Evolutionary conservation across 345 rosid genomes (phyloP).

Genomic region (Lumnitzera littorea): DNA sequence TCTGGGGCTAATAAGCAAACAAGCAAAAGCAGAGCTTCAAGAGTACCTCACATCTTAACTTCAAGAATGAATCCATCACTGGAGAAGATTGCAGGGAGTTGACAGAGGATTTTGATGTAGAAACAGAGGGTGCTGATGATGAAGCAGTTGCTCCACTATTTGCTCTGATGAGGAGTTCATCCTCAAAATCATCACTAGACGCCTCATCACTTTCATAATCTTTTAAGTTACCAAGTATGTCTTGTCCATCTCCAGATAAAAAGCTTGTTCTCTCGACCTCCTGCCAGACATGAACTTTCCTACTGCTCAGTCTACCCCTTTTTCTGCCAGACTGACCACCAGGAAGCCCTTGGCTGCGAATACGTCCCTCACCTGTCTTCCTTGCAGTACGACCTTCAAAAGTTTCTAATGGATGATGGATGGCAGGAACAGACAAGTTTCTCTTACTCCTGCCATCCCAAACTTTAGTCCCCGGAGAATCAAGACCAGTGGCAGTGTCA

Average conservation of each 20-base stretch:
- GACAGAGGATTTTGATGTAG: slow-evolving; percentile 32
- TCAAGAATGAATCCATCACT: slow-evolving; percentile 65
- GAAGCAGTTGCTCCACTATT: slow-evolving; percentile 65
- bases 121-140: slow-evolving; percentile 46
- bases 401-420: slow-evolving; percentile 98
- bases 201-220: slow-evolving; percentile 34
- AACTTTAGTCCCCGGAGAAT: slow-evolving; percentile 85
- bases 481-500: slow-evolving; percentile 59
- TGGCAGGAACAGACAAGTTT: slow-evolving; percentile 54
- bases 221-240: slow-evolving; percentile 37
- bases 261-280: slow-evolving; percentile 79
- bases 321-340: slow-evolving; percentile 54
- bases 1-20: no score
- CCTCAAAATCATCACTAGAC: slow-evolving; percentile 68
- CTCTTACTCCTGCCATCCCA: slow-evolving; percentile 93
- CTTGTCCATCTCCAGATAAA: slow-evolving; percentile 78
- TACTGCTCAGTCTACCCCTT: slow-evolving; percentile 48
- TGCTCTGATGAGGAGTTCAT: slow-evolving; percentile 49
- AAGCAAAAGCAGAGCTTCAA: not conserved
- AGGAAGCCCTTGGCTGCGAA: slow-evolving; percentile 36
- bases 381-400: slow-evolving; percentile 33
- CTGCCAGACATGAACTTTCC: slow-evolving; percentile 50
- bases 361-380: slow-evolving; percentile 44
- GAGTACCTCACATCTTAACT: slow-evolving; percentile 93
- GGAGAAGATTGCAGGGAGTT: slow-evolving; percentile 46